Evolutionary conservation across 2,329 filamentous ascomycete genomes (phyloP).

Genomic region (Fusarium verticillioides): DNA sequence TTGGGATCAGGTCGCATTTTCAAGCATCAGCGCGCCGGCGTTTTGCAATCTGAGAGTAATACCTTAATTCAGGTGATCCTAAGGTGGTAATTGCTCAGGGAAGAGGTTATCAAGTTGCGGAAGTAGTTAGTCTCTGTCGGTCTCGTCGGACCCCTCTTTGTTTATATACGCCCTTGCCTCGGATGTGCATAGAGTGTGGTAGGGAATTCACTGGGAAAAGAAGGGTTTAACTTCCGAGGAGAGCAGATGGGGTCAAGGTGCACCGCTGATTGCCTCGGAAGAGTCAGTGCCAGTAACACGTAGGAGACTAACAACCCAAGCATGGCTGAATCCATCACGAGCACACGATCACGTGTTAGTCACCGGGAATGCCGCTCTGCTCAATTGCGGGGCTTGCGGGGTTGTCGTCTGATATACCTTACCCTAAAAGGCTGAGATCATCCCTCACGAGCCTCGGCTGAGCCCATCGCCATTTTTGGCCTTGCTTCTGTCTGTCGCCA

Average conservation of each 20-base stretch:
- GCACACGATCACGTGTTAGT: neutral
- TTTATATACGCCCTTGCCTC: rapidly evolving
- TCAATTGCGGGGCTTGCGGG: neutral
- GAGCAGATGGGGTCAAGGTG: neutral
- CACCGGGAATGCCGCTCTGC: neutral
- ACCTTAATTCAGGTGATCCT: rapidly evolving
- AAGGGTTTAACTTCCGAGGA: neutral
- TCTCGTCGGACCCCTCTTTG: rapidly evolving
- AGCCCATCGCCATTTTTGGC: no score
- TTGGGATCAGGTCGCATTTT: neutral
- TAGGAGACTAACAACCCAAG: neutral
- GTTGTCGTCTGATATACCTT: neutral
- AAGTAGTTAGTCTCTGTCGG: neutral
- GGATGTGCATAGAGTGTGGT: neutral
- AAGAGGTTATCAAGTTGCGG: no score
- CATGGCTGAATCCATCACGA: neutral
- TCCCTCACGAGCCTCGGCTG: neutral
- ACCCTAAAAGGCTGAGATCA: neutral
- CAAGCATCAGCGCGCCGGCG: neutral
- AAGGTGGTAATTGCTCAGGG: no score
- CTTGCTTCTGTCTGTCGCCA: no score
- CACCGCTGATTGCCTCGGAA: neutral
- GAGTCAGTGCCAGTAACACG: neutral
- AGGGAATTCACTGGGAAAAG: neutral
- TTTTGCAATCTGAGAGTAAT: rapidly evolving